Evolutionary conservation across 352 stramenopile species (phyloP).

Genomic region (Pythium utonaiense): DNA sequence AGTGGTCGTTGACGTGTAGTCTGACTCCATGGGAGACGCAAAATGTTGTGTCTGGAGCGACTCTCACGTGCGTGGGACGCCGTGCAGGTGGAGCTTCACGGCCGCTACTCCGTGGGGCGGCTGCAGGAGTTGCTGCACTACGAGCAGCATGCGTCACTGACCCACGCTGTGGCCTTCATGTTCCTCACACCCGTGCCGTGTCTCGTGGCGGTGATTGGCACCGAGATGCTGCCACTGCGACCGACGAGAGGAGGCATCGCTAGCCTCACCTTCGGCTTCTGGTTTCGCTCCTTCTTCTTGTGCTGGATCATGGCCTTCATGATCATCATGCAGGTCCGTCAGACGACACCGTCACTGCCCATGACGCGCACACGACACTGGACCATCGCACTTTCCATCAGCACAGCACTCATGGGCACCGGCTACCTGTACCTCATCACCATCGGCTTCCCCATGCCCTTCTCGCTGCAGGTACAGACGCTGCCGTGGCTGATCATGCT

Average conservation of each 20-base stretch:
- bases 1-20: no score
- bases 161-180: background rate
- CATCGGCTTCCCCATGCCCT: slow-evolving; percentile 13
- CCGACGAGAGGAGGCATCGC: background rate
- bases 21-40: no score
- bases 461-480: background rate
- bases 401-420: background rate
- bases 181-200: slow-evolving; percentile 2
- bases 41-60: background rate
- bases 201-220: background rate
- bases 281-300: background rate
- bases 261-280: background rate
- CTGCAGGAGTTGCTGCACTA: background rate
- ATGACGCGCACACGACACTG: background rate
- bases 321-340: slow-evolving; percentile 1
- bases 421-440: background rate
- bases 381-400: background rate
- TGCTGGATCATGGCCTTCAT: slow-evolving; percentile 4
- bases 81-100: background rate
- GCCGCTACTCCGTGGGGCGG: background rate
- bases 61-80: background rate
- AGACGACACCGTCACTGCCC: background rate
- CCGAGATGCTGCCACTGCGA: background rate
- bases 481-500: background rate
- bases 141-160: background rate